phyloP scores from a whole-genome alignment of 441 rosid species.

The Metrosideros polymorpha region DNA sequence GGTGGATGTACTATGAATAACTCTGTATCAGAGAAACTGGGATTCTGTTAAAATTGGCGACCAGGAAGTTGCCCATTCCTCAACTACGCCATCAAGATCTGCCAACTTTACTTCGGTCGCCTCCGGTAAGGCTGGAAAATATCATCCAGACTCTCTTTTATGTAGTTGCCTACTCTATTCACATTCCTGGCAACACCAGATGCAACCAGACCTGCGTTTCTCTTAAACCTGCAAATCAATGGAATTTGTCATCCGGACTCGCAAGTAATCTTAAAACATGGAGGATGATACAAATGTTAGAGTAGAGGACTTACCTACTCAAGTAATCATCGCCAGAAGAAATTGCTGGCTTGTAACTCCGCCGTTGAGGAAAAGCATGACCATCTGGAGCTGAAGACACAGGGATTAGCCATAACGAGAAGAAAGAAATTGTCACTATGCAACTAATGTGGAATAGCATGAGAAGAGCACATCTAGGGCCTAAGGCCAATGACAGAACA shows the following conservation, averaged over 20 bases:
- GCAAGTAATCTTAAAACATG: background rate
- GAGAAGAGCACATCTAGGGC: background rate
- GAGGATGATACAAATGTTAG: background rate
- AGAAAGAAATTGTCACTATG: background rate
- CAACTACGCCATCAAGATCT: background rate
- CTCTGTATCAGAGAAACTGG: background rate
- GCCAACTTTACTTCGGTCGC: slow-evolving; percentile 45
- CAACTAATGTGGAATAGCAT: background rate
- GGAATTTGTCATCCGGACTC: background rate
- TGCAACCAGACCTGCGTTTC: slow-evolving; percentile 68
- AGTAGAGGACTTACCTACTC: slow-evolving; percentile 13
- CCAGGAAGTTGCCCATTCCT: background rate
- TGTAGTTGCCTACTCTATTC: slow-evolving; percentile 52
- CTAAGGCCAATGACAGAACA: background rate
- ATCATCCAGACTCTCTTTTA: slow-evolving; percentile 60
- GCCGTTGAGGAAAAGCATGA: slow-evolving; percentile 15
- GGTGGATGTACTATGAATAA: background rate
- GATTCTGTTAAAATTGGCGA: background rate
- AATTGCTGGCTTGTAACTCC: slow-evolving; percentile 7
- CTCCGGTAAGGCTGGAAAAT: slow-evolving; percentile 47
- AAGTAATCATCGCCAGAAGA: slow-evolving; percentile 24
- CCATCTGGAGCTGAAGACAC: slow-evolving; percentile 13
- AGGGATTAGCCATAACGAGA: background rate
- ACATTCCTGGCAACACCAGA: slow-evolving; percentile 66
- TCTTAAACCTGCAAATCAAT: slow-evolving; percentile 42